These are phyloP conservation scores for Phoma herbarum DNA, from an alignment of 2,329 filamentous ascomycete species.

Conservation along the genomic window DNA sequence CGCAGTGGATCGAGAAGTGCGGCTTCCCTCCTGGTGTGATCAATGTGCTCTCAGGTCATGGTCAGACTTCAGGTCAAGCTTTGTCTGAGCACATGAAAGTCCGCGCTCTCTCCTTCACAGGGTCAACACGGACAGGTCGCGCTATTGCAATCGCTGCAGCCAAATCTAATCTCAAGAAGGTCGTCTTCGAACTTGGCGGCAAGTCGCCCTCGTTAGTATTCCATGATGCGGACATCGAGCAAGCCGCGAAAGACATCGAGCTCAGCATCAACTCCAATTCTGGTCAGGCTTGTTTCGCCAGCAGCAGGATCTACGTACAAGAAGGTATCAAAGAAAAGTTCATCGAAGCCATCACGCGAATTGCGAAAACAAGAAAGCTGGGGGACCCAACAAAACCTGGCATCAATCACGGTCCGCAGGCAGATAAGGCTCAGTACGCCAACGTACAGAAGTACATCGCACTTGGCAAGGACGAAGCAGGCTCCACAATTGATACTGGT, in stretches of 20 bases:
- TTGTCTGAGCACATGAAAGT: conserved; percentile 76
- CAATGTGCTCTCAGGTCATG: conserved; percentile 80
- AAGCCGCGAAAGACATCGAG: conserved; percentile 66
- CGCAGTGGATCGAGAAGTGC: conserved; percentile 77
- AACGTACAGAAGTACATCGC: conserved; percentile 36
- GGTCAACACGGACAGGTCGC: conserved; percentile 83
- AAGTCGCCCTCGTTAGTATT: conserved; percentile 86
- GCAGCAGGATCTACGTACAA: conserved; percentile 65
- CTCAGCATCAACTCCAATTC: conserved; percentile 63
- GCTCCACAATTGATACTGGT: conserved; percentile 48
- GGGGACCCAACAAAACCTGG: conserved; percentile 27
- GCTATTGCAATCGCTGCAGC: conserved; percentile 77
- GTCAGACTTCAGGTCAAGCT: conserved; percentile 80
- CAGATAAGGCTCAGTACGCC: conserved; percentile 36
- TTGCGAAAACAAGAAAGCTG: conserved; percentile 27
- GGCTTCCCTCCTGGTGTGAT: conserved; percentile 82
- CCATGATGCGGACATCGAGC: conserved; percentile 79
- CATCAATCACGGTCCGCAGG: conserved; percentile 38
- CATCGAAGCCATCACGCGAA: conserved; percentile 27
- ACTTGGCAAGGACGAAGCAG: conserved; percentile 55
- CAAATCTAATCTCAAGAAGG: conserved; percentile 83
- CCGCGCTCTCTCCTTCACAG: conserved; percentile 84
- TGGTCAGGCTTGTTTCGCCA: conserved; percentile 68
- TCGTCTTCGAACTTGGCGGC: conserved; percentile 84
- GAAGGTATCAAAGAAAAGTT: conserved; percentile 56